Evolutionary conservation across 169 alveolate species (phyloP).

Genomic region (Eimeria mitis): DNA sequence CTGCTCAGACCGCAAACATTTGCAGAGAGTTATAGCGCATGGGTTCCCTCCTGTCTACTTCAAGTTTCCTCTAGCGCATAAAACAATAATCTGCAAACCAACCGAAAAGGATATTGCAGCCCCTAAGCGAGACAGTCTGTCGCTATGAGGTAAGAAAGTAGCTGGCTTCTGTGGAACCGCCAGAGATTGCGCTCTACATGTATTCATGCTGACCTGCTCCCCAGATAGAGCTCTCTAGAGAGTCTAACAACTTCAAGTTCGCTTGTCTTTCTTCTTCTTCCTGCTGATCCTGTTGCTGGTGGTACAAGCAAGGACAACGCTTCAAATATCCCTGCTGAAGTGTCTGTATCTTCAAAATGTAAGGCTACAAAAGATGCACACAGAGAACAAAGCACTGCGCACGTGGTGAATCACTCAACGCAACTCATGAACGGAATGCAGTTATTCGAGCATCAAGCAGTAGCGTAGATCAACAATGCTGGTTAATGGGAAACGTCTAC

Average conservation of each 20-base stretch:
- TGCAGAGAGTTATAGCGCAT: not conserved
- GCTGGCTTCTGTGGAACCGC: not conserved
- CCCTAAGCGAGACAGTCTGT: not conserved
- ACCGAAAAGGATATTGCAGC: not conserved
- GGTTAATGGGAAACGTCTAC: not conserved
- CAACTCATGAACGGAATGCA: not conserved
- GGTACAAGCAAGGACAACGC: conserved; percentile 39
- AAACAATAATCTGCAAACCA: not conserved
- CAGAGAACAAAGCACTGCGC: not conserved
- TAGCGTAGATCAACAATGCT: not conserved
- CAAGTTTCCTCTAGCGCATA: not conserved
- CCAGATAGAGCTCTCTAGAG: conserved; percentile 39
- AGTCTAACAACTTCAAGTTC: conserved; percentile 14
- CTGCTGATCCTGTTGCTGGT: conserved; percentile 32
- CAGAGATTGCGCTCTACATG: not conserved
- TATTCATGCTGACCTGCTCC: conserved; percentile 14
- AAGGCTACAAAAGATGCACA: conserved; percentile 11
- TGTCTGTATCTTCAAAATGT: conserved; percentile 37
- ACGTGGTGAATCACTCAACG: not conserved
- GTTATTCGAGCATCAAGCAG: not conserved
- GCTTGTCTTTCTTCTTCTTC: conserved; percentile 42
- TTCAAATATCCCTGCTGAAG: conserved; percentile 48
- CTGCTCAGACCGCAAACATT: conserved; percentile 17
- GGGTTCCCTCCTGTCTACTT: not conserved
- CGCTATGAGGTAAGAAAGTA: not conserved